These are phyloP conservation scores for Diaporthe capsici DNA, from an alignment of 2,329 filamentous ascomycete species.

Conservation along the genomic window DNA sequence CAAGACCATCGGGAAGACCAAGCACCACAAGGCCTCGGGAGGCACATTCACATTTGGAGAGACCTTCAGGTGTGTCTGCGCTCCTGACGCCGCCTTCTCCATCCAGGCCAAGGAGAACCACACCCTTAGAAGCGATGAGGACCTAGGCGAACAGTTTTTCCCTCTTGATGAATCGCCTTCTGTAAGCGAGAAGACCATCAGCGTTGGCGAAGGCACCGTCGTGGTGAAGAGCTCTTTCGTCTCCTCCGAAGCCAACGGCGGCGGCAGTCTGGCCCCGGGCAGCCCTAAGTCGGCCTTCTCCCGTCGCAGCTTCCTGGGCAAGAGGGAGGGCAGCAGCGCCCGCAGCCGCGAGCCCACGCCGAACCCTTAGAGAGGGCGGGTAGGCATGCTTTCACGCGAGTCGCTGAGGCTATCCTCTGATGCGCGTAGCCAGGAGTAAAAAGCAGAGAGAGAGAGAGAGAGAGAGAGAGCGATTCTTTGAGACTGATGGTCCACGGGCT, in stretches of 20 bases:
- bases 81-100: conserved; percentile 88
- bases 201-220: conserved; percentile 80
- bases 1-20: conserved; percentile 92
- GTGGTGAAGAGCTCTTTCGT: conserved; percentile 81
- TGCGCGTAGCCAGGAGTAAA: conserved; percentile 23
- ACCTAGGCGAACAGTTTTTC: conserved; percentile 88
- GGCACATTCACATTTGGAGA: conserved; percentile 81
- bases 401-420: conserved; percentile 33
- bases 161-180: conserved; percentile 86
- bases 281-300: conserved; percentile 61
- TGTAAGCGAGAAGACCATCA: conserved; percentile 79
- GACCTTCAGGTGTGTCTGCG: conserved; percentile 82
- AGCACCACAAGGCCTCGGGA: conserved; percentile 81
- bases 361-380: conserved; percentile 40
- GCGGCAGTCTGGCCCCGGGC: conserved; percentile 53
- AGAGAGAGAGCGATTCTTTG: neutral
- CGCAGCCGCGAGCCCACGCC: conserved; percentile 62
- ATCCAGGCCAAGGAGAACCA: conserved; percentile 88
- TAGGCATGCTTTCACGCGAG: conserved; percentile 40
- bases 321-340: conserved; percentile 50
- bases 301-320: conserved; percentile 69
- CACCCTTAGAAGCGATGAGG: conserved; percentile 85
- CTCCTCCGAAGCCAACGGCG: conserved; percentile 59
- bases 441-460: neutral
- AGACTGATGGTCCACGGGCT: neutral